Evolutionary conservation across 1,139 yeast genomes (phyloP).

Genomic region (Eremothecium coryli): DNA sequence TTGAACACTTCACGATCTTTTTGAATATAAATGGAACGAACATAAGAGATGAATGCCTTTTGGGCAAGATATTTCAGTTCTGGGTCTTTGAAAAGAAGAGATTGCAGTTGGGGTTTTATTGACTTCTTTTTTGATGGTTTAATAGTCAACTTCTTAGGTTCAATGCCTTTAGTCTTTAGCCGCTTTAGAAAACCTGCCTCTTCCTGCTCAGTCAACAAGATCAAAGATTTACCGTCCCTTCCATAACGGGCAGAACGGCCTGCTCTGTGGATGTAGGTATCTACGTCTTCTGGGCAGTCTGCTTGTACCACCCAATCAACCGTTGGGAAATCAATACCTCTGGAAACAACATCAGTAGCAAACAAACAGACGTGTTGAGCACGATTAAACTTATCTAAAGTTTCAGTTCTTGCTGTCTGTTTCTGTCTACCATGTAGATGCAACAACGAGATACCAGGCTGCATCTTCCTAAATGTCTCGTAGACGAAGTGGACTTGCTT

Average conservation of each 20-base stretch:
- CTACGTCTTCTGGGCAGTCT: conserved; percentile 93
- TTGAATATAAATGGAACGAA: conserved; percentile 75
- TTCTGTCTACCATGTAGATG: conserved; percentile 94
- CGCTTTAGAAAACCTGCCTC: conserved; percentile 67
- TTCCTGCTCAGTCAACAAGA: conserved; percentile 78
- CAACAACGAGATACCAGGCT: conserved; percentile 90
- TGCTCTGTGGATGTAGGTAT: conserved; percentile 92
- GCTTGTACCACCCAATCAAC: conserved; percentile 96
- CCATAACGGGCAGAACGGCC: conserved; percentile 96
- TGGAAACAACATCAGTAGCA: conserved; percentile 94
- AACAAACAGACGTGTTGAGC: conserved; percentile 83
- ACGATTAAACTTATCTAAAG: conserved; percentile 73
- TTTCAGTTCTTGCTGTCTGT: conserved; percentile 86
- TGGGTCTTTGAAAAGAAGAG: conserved; percentile 84
- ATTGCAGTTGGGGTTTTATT: conserved; percentile 77
- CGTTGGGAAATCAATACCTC: conserved; percentile 96
- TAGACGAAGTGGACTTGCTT: conserved; percentile 92
- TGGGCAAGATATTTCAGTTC: conserved; percentile 88
- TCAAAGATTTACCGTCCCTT: conserved; percentile 72
- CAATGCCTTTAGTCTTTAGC: conserved; percentile 54
- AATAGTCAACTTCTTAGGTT: conserved; percentile 63
- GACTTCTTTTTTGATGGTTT: conserved; percentile 69
- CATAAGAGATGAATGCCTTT: conserved; percentile 88
- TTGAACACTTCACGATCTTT: conserved; percentile 80
- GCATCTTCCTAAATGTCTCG: conserved; percentile 82